A percentile compares a stretch with the other conserved stretches of the same genome.
These are phyloP conservation scores for Acacia confusa DNA, from an alignment of 306 rosid genomes.

Conservation along the genomic window DNA sequence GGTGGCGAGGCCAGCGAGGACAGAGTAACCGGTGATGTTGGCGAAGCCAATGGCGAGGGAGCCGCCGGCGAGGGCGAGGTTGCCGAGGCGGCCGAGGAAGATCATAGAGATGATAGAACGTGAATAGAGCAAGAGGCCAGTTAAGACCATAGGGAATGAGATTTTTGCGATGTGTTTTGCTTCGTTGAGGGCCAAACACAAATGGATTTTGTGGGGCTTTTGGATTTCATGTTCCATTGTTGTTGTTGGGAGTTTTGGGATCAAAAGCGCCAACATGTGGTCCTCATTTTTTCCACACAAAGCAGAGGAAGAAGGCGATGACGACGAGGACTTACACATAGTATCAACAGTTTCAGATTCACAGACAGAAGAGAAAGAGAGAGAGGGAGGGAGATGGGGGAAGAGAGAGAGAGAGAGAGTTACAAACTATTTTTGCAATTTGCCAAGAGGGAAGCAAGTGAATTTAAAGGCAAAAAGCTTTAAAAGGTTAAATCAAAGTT, in stretches of 20 bases:
- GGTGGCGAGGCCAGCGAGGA: conserved; percentile 51
- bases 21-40: conserved; percentile 40
- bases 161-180: conserved; percentile 34
- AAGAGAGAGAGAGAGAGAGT: background rate
- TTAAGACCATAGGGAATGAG: conserved; percentile 31
- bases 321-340: conserved; percentile 26
- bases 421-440: background rate
- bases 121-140: conserved; percentile 33
- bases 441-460: background rate
- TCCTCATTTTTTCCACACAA: conserved; percentile 17
- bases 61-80: conserved; percentile 40
- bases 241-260: conserved; percentile 18
- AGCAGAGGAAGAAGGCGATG: background rate
- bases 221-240: background rate
- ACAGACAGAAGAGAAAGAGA: background rate
- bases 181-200: conserved; percentile 15
- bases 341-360: background rate
- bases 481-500: background rate
- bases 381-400: background rate
- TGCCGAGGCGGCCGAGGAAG: conserved; percentile 42
- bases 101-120: conserved; percentile 47
- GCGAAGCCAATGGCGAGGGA: conserved; percentile 45
- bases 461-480: background rate
- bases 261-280: background rate
- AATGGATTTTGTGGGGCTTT: background rate